Evolutionary conservation across 495 filamentous ascomycete genomes (phyloP).

Genomic region (Daldinia grandis): DNA sequence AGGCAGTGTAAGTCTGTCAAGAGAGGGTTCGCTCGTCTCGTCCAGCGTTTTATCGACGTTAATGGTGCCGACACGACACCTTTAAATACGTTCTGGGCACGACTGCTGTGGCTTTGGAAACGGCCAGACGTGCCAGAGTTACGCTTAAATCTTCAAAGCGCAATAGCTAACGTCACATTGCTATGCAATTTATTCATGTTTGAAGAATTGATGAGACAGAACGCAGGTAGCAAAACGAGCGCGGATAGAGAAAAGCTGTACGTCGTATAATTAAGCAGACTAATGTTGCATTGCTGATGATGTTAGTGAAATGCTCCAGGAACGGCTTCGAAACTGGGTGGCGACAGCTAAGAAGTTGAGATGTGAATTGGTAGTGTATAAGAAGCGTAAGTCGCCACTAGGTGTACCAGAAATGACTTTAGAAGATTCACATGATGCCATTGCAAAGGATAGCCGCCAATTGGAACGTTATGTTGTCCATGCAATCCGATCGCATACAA

Average conservation of each 20-base stretch:
- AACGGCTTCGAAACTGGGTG: constrained; percentile 16
- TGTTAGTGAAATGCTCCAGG: constrained; percentile 19
- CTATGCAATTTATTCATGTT: constrained; percentile 18
- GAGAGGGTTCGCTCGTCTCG: constrained; percentile 24
- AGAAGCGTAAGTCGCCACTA: constrained; percentile 12
- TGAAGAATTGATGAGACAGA: constrained; percentile 23
- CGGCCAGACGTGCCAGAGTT: constrained; percentile 31
- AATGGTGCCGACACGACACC: constrained; percentile 6
- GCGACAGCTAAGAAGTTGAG: constrained; percentile 12
- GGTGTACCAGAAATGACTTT: background rate
- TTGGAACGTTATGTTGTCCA: constrained; percentile 21
- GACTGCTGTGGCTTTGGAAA: constrained; percentile 34
- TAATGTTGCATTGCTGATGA: constrained; percentile 9
- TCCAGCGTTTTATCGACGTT: constrained; percentile 21
- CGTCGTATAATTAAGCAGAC: background rate
- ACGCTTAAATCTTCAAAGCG: constrained; percentile 26
- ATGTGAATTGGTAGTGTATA: constrained; percentile 17
- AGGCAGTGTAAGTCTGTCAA: constrained; percentile 31
- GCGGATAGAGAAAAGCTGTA: constrained; percentile 25
- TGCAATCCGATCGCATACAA: constrained; percentile 15
- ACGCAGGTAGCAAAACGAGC: no score
- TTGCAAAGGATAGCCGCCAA: constrained; percentile 14
- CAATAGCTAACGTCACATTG: constrained; percentile 20
- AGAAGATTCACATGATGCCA: constrained; percentile 4
- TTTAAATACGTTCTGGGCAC: constrained; percentile 17